A percentile compares a stretch with the other conserved stretches of the same genome.
These are phyloP conservation scores for Notholithocarpus densiflorus DNA, from an alignment of 306 rosid species.

Conservation along the genomic window DNA sequence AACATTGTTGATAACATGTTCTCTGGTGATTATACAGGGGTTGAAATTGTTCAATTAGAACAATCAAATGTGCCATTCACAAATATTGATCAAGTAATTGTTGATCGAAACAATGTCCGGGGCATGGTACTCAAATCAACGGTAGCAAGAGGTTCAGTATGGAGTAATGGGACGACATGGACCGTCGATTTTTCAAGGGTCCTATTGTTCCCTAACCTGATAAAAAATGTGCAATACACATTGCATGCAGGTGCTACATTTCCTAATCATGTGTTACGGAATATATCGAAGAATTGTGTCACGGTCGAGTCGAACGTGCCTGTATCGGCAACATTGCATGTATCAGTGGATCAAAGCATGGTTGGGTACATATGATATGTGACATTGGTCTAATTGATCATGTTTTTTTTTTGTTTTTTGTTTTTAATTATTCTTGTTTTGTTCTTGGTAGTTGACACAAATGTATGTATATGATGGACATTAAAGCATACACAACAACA, in stretches of 20 bases:
- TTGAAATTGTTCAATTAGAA: conserved; percentile 27
- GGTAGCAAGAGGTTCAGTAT: conserved; percentile 29
- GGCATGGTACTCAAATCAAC: conserved; percentile 38
- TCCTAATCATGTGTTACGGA: conserved; percentile 29
- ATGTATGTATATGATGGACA: background rate
- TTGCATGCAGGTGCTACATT: conserved; percentile 24
- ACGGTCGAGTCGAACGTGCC: conserved; percentile 25
- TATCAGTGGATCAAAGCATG: conserved; percentile 33
- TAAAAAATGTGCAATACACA: conserved; percentile 34
- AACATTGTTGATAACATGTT: conserved; percentile 39
- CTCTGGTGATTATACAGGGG: conserved; percentile 39
- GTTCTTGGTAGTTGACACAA: too few species aligned
- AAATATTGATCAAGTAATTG: conserved; percentile 30
- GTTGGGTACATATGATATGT: background rate
- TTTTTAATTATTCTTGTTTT: background rate
- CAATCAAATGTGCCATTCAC: conserved; percentile 27
- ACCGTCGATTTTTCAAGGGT: conserved; percentile 29
- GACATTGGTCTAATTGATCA: background rate
- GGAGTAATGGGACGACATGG: conserved; percentile 35
- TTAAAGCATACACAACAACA: background rate
- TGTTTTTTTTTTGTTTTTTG: background rate
- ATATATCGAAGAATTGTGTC: conserved; percentile 20
- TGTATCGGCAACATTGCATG: conserved; percentile 33
- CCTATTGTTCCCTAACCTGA: conserved; percentile 33
- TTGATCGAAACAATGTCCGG: conserved; percentile 33